phyloP scores from a whole-genome alignment of 1,284 basidiomycete species.

The Xerocomus nothofagi region DNA sequence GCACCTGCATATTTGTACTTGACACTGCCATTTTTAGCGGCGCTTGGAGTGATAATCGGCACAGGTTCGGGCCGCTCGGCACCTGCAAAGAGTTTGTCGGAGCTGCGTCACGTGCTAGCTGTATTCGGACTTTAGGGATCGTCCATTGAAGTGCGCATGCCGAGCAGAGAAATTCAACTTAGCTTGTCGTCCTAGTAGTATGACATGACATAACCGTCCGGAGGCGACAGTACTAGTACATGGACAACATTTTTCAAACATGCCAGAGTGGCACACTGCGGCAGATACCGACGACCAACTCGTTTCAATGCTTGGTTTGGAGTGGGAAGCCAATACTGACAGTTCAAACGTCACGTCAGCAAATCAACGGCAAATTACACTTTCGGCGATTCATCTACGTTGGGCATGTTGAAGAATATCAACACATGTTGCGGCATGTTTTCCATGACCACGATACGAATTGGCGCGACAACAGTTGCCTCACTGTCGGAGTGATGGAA shows the following conservation, averaged over 20 bases:
- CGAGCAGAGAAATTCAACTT: background rate
- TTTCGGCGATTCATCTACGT: background rate
- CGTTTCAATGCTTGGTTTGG: background rate
- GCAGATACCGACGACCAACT: slow-evolving; percentile 2
- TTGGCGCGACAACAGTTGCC: background rate
- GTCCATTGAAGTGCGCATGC: too few relatives aligned
- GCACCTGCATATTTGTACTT: too few relatives aligned
- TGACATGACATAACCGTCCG: background rate
- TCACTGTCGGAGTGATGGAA: background rate
- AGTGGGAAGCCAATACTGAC: background rate
- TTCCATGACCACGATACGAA: background rate
- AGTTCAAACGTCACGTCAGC: background rate
- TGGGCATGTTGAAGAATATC: background rate
- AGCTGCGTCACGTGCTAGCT: too few relatives aligned
- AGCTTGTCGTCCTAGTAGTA: background rate
- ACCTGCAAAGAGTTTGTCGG: too few relatives aligned
- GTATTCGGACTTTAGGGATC: too few relatives aligned
- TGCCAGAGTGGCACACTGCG: background rate
- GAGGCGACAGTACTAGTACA: background rate
- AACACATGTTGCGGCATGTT: too few relatives aligned
- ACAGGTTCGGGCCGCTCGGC: too few relatives aligned
- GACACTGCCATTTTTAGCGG: too few relatives aligned
- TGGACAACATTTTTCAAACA: background rate
- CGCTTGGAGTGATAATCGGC: background rate
- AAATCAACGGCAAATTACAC: slow-evolving; percentile 1